Conservation (phyloP, 2,329 filamentous ascomycete genomes). For the Penicillium paneum region DNA sequence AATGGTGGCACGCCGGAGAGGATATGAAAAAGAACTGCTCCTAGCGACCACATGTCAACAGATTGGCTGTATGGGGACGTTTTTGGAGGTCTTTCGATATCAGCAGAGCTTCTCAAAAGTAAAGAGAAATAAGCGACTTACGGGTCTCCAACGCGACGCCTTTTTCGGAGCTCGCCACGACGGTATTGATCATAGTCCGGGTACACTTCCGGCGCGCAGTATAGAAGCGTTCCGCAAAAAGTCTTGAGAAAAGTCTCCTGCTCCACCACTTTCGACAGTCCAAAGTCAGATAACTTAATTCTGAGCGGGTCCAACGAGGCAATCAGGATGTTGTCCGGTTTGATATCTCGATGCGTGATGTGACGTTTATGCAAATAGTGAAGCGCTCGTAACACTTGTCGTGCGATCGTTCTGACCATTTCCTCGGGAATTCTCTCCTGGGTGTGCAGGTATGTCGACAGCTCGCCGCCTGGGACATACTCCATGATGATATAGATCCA, state of each 20-base stretch:
- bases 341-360: constrained; percentile 98
- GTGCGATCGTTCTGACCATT: constrained; percentile 67
- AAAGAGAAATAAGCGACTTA: constrained; percentile 27
- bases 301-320: constrained; percentile 67
- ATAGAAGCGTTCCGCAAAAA: constrained; percentile 92
- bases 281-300: constrained; percentile 95
- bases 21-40: constrained; percentile 83
- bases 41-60: constrained; percentile 94
- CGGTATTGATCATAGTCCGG: constrained; percentile 70
- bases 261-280: constrained; percentile 88
- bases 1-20: constrained; percentile 80
- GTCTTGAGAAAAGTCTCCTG: constrained; percentile 92
- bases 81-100: constrained; percentile 42
- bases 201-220: constrained; percentile 96
- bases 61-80: constrained; percentile 77
- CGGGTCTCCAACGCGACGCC: constrained; percentile 54
- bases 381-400: constrained; percentile 69
- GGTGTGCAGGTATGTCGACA: constrained; percentile 68
- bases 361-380: constrained; percentile 81
- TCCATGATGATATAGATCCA: constrained; percentile 98
- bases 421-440: constrained; percentile 63
- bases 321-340: constrained; percentile 95
- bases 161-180: constrained; percentile 59
- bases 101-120: constrained; percentile 11
- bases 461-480: constrained; percentile 75